Evolutionary conservation across 2,329 filamentous ascomycete genomes (phyloP).

Genomic region (Aspergillus intermedius): DNA sequence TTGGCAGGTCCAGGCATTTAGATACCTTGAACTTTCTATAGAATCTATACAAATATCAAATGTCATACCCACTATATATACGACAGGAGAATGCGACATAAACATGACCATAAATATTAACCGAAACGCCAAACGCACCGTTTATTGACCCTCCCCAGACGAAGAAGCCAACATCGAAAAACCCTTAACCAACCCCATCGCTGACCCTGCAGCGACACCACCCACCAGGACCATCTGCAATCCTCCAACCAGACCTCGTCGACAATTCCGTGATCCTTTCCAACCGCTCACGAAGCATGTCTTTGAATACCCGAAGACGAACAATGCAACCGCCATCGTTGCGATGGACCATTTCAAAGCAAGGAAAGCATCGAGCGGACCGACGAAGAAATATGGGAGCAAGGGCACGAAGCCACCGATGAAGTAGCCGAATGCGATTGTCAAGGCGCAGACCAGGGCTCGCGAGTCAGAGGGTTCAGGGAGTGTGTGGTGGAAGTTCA

Average conservation of each 20-base stretch:
- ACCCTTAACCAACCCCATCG: conserved; percentile 35
- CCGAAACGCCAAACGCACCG: background rate
- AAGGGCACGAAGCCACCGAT: conserved; percentile 44
- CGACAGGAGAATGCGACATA: background rate
- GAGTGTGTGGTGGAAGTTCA: conserved; percentile 38
- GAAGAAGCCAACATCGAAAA: conserved; percentile 27
- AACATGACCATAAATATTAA: background rate
- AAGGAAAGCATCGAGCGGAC: conserved; percentile 76
- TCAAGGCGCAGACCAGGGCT: conserved; percentile 32
- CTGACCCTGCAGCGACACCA: conserved; percentile 33
- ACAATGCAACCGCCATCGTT: conserved; percentile 45
- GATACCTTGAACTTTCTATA: too few relatives aligned
- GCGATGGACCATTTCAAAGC: conserved; percentile 52
- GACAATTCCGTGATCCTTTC: conserved; percentile 26
- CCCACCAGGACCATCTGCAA: conserved; percentile 37
- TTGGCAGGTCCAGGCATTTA: too few relatives aligned
- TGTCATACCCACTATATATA: too few relatives aligned
- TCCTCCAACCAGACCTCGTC: conserved; percentile 28
- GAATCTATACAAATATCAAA: too few relatives aligned
- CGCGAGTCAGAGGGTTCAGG: conserved; percentile 33
- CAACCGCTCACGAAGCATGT: conserved; percentile 36
- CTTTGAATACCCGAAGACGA: conserved; percentile 49
- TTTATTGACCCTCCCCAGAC: background rate
- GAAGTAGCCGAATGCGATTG: conserved; percentile 37
- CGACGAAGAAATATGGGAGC: conserved; percentile 55